Conservation (phyloP, 2,329 filamentous ascomycete genomes). For the Orbilia oligospora region DNA sequence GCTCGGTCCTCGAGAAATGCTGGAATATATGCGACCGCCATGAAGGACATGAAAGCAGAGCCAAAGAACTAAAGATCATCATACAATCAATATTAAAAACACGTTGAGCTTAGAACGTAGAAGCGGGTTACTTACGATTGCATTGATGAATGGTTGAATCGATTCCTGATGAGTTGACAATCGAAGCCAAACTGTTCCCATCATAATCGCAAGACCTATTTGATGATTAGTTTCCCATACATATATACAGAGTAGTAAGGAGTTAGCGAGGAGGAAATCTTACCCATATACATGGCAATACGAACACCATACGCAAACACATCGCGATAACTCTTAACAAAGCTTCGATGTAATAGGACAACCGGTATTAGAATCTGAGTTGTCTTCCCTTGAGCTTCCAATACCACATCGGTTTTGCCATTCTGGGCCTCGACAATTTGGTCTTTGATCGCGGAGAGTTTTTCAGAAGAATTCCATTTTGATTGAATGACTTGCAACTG, state of each 20-base stretch:
- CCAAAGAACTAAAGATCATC: conserved; percentile 73
- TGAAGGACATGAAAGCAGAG: conserved; percentile 82
- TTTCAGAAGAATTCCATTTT: conserved; percentile 66
- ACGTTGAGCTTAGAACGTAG: not conserved
- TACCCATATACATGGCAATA: conserved; percentile 82
- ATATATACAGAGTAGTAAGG: conserved; percentile 59
- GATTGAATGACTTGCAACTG: conserved; percentile 68
- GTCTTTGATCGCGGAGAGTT: conserved; percentile 58
- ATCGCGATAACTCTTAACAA: conserved; percentile 87
- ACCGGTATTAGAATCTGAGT: conserved; percentile 70
- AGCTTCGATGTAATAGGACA: conserved; percentile 81
- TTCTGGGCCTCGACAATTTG: conserved; percentile 65
- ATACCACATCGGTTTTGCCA: conserved; percentile 63
- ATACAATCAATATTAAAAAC: not conserved
- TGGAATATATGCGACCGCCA: conserved; percentile 88
- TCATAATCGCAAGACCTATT: conserved; percentile 80
- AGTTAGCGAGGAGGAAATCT: conserved; percentile 56
- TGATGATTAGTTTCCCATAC: conserved; percentile 45
- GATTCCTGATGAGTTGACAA: conserved; percentile 77
- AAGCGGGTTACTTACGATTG: conserved; percentile 69
- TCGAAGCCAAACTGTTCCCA: conserved; percentile 89
- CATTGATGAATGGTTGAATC: conserved; percentile 86
- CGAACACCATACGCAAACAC: conserved; percentile 87
- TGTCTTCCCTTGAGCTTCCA: conserved; percentile 66
- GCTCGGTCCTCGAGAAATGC: conserved; percentile 83